A percentile compares a stretch with the other conserved stretches of the same genome.
Conservation (phyloP, 164 flowering plant species). For the Tinospora cordifolia region DNA sequence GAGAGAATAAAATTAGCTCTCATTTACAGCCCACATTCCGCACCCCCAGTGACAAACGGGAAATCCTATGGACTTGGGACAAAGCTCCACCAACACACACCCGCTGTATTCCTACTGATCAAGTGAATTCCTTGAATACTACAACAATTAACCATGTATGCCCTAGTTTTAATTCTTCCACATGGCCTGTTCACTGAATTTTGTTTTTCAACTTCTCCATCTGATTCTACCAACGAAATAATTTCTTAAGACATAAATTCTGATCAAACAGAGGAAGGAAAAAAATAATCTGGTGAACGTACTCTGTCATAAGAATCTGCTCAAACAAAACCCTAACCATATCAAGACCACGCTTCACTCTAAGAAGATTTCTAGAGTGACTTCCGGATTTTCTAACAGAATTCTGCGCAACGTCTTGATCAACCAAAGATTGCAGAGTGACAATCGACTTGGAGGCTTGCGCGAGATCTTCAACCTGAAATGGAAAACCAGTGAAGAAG, state of each 20-base stretch:
- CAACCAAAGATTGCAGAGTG: constrained; percentile 48
- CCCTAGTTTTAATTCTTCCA: too few relatives aligned
- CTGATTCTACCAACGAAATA: too few relatives aligned
- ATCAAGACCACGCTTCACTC: constrained; percentile 88
- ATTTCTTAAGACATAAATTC: background rate
- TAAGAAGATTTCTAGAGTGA: constrained; percentile 77
- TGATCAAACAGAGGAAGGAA: background rate
- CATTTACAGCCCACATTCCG: too few relatives aligned
- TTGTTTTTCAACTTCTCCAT: too few relatives aligned
- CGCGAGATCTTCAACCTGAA: constrained; percentile 66
- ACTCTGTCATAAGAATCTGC: constrained; percentile 64
- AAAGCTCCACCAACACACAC: too few relatives aligned
- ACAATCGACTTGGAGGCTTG: constrained; percentile 59
- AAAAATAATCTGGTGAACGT: constrained; percentile 20
- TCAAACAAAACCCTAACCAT: constrained; percentile 87
- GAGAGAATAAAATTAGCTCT: too few relatives aligned
- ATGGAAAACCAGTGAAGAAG: background rate
- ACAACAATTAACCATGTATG: too few relatives aligned
- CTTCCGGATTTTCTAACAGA: constrained; percentile 67
- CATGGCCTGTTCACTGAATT: too few relatives aligned
- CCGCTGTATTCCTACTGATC: too few relatives aligned
- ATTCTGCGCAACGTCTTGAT: constrained; percentile 48
- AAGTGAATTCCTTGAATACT: too few relatives aligned
- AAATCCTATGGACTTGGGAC: too few relatives aligned
- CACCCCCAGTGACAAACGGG: too few relatives aligned